Evolutionary conservation across 208 protist species (phyloP).

Genomic region (Tritrichomonas foetus): DNA sequence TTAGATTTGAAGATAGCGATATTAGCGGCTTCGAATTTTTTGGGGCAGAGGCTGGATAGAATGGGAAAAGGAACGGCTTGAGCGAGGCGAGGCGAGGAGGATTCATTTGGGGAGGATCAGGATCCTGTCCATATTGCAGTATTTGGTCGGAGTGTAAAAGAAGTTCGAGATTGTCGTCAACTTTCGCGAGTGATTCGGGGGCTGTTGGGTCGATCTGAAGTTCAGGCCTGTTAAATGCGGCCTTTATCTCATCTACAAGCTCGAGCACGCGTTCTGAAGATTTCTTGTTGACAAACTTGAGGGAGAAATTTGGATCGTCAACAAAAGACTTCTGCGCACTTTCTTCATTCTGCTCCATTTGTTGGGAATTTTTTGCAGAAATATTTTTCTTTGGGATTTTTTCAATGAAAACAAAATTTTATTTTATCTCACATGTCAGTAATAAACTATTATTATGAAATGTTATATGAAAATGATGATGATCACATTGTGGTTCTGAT

Average conservation of each 20-base stretch:
- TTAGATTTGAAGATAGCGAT: no score
- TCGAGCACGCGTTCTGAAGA: neutral
- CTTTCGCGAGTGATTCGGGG: neutral
- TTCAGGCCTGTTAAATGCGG: neutral
- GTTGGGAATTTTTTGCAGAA: no score
- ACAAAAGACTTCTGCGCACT: neutral
- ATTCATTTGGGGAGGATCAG: neutral
- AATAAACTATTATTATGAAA: no score
- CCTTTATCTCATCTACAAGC: neutral
- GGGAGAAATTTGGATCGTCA: neutral
- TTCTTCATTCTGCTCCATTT: neutral
- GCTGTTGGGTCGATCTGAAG: neutral
- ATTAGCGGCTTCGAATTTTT: no score
- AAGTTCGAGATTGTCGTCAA: neutral
- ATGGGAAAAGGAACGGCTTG: neutral
- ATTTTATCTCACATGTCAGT: no score
- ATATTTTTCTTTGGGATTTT: no score
- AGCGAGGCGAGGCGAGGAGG: neutral
- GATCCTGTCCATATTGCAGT: neutral
- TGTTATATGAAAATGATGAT: no score
- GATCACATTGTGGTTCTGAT: no score
- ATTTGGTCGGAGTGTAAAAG: neutral
- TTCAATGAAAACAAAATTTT: no score
- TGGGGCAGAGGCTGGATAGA: neutral
- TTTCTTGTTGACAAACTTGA: neutral